These are phyloP conservation scores for Lichtheimia hyalospora DNA, from an alignment of 371 early-diverging fungal genomes.

Conservation along the genomic window DNA sequence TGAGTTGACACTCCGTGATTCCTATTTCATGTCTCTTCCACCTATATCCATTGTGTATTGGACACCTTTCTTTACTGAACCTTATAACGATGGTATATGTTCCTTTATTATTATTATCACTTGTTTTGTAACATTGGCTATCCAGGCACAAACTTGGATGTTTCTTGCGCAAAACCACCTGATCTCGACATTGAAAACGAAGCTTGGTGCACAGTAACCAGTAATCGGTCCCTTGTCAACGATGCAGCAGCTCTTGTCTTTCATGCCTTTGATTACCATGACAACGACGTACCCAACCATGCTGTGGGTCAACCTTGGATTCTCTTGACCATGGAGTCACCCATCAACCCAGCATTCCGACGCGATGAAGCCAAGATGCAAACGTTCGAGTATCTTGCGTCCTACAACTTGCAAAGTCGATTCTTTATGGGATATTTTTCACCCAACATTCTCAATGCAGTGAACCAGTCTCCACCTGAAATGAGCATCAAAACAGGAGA, in stretches of 20 bases:
- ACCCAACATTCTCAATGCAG: conserved; percentile 26
- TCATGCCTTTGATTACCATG: conserved; percentile 34
- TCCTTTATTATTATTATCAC: too few species aligned
- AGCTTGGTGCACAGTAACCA: conserved; percentile 36
- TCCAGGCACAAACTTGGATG: conserved; percentile 7
- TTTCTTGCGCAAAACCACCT: conserved; percentile 5
- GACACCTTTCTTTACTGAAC: conserved; percentile 26
- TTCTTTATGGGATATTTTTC: conserved; percentile 36
- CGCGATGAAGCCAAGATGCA: conserved; percentile 19
- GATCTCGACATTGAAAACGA: background rate
- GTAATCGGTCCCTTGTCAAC: conserved; percentile 12
- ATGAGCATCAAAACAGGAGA: conserved; percentile 23
- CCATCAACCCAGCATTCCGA: conserved; percentile 26
- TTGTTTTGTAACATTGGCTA: too few species aligned
- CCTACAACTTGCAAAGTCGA: conserved; percentile 32
- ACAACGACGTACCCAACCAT: background rate
- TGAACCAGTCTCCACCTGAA: conserved; percentile 24
- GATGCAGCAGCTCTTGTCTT: conserved; percentile 30
- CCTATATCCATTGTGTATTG: conserved; percentile 37
- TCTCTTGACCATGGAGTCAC: conserved; percentile 34
- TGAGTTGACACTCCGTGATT: background rate
- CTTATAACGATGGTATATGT: conserved; percentile 16
- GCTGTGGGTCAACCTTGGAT: conserved; percentile 29
- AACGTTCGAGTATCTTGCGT: conserved; percentile 34
- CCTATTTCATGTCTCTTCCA: conserved; percentile 4